Evolutionary conservation across 129 eudicot species (phyloP).

Genomic region (Oenanthe sinensis): DNA sequence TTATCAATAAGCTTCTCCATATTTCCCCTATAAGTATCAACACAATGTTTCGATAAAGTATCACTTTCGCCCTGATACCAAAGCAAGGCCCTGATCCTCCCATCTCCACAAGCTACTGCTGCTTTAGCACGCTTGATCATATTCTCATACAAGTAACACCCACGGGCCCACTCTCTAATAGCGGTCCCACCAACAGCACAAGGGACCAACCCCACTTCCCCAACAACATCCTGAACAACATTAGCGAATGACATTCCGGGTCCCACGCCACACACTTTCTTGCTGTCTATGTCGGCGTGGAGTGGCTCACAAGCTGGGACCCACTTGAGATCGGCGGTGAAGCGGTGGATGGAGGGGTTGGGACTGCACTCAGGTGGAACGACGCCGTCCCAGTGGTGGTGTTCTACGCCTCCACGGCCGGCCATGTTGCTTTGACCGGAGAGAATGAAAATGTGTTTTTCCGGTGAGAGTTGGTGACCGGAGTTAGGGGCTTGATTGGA

Average conservation of each 20-base stretch:
- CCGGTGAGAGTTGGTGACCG: constrained; percentile 17
- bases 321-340: constrained; percentile 63
- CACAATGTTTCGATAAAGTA: constrained; percentile 23
- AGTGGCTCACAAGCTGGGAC: constrained; percentile 81
- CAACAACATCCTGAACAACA: constrained; percentile 50
- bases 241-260: constrained; percentile 91
- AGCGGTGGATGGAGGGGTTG: constrained; percentile 63
- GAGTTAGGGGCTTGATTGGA: constrained; percentile 17
- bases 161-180: constrained; percentile 69
- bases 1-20: constrained; percentile 56
- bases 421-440: constrained; percentile 99
- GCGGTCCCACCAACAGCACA: constrained; percentile 87
- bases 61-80: constrained; percentile 99
- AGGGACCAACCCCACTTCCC: constrained; percentile 52
- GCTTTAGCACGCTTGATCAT: constrained; percentile 57
- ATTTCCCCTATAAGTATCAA: constrained; percentile 36
- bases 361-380: constrained; percentile 63
- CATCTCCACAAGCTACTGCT: constrained; percentile 36
- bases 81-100: constrained; percentile 63
- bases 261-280: constrained; percentile 68
- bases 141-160: constrained; percentile 36
- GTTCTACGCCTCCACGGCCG: constrained; percentile 79
- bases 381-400: constrained; percentile 61
- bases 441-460: constrained; percentile 57
- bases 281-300: constrained; percentile 71